Percentiles rank a stretch among this genome's conserved stretches.
These are phyloP conservation scores for Melampsora americana DNA, from an alignment of 1,284 basidiomycete genomes.

Conservation along the genomic window DNA sequence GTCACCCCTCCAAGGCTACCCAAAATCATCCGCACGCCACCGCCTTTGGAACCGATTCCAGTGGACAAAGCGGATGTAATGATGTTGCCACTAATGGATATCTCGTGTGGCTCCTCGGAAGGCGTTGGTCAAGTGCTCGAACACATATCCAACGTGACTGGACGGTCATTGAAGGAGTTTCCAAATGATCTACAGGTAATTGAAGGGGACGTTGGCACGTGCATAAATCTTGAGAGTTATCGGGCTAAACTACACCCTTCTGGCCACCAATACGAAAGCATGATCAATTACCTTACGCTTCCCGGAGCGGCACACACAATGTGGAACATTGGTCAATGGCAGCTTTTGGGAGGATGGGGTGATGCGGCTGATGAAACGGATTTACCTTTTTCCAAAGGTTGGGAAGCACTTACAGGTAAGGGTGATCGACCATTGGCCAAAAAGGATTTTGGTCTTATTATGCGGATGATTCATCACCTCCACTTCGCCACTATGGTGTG, in stretches of 20 bases:
- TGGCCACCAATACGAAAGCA: not conserved
- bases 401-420: not conserved
- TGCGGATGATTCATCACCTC: slow-evolving; percentile 10
- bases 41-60: no score
- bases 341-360: not conserved
- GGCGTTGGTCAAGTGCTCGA: slow-evolving; percentile 10
- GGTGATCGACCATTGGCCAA: not conserved
- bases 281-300: slow-evolving; percentile 2
- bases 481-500: slow-evolving; percentile 5
- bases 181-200: not conserved
- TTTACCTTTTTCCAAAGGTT: not conserved
- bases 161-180: not conserved
- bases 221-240: not conserved
- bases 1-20: no score
- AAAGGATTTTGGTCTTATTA: slow-evolving; percentile 7
- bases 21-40: no score
- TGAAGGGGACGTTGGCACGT: slow-evolving; percentile 15
- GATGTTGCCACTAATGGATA: slow-evolving; percentile 23
- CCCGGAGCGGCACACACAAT: slow-evolving; percentile 21
- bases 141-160: not conserved
- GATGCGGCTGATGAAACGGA: not conserved
- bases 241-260: not conserved
- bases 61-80: not conserved
- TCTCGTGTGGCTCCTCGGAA: slow-evolving; percentile 13
- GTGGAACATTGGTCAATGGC: slow-evolving; percentile 18